Conservation (phyloP, 225 moss, liverwort and hornwort species). For the Physcomitrium patens region DNA sequence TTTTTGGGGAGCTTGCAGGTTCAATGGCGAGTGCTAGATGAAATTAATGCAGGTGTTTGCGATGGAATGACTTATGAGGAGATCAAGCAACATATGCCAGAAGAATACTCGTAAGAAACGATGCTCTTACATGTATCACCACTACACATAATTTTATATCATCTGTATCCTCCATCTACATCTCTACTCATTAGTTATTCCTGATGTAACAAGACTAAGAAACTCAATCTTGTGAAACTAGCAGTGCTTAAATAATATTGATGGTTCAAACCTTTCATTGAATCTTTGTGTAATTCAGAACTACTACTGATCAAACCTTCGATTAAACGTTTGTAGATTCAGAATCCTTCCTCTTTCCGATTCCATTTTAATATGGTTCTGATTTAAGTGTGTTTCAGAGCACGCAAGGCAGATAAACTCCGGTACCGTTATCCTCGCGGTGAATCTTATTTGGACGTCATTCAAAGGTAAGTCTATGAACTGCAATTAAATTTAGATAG, state of each 20-base stretch:
- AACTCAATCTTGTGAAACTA: background rate
- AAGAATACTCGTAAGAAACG: slow-evolving; percentile 57
- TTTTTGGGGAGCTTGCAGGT: slow-evolving; percentile 42
- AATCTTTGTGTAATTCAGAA: no score
- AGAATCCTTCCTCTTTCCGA: no score
- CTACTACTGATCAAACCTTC: no score
- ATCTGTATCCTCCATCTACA: no score
- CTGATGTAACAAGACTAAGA: background rate
- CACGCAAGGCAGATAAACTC: slow-evolving; percentile 71
- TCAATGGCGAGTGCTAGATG: slow-evolving; percentile 81
- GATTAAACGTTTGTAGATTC: no score
- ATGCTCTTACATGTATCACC: background rate
- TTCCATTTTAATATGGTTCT: background rate
- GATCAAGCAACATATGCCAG: slow-evolving; percentile 71
- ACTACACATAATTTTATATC: no score
- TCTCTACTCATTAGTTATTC: no score
- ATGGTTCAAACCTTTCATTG: background rate
- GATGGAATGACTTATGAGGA: slow-evolving; percentile 86
- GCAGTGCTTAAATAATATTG: background rate
- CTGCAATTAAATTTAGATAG: background rate
- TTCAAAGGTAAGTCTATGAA: slow-evolving; percentile 51
- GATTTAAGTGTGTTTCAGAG: slow-evolving; percentile 38
- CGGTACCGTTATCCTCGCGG: slow-evolving; percentile 84
- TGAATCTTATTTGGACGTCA: slow-evolving; percentile 85
- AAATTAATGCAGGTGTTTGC: slow-evolving; percentile 83